Evolutionary conservation across 192 early-diverging fungal species (phyloP), one percentile per base, ranked within the genome.

Genomic region (Linnemannia zychae): DNA sequence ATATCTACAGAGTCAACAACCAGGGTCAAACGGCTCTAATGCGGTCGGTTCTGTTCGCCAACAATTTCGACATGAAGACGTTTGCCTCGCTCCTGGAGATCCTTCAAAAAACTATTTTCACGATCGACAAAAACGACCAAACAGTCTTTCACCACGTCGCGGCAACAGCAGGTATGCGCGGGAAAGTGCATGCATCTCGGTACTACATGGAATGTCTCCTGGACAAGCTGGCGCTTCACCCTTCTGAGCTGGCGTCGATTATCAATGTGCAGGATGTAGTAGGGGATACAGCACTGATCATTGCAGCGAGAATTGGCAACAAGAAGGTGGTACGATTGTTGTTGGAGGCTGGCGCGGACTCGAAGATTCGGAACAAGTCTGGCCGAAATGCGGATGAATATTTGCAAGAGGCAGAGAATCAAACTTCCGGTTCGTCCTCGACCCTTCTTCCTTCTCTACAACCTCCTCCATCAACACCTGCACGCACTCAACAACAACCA

Each of bases 141-240:
- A 98, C 95, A 0, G 95, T 99, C 7, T 91, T 99, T 36, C 98
- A 99, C 80, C 98, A 99, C 79, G 94, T 98, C 24, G 93, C 95
- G 0, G 79, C 91, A 1, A 93, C 94, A 1, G 93, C 96, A 7
- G 92, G 91, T 7, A 88, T 90, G 73, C 91, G 94, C 37, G 95
- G 94, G 13, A 92, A 96, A 33, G 90, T 93, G 1, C 88, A 91
- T 73, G 94, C 97, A 4, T 92, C 93, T 7, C 88, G 91, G 47
- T 99, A 99, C 74, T 99, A 99, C 83, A 93, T 97, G 84, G 96
- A 99, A 79, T 94, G 95, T 78, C 67, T 97, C 4, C 88, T 99
- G 18, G 92, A 93, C 15, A 91, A 93, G 38, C 89, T 95, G 20
- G 88, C 92, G 9, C 74, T 92, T 36, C 93, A 93, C 79, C 90